These are phyloP conservation scores for Spizellomyces punctatus DNA, from an alignment of 192 early-diverging fungal genomes.

Conservation along the genomic window DNA sequence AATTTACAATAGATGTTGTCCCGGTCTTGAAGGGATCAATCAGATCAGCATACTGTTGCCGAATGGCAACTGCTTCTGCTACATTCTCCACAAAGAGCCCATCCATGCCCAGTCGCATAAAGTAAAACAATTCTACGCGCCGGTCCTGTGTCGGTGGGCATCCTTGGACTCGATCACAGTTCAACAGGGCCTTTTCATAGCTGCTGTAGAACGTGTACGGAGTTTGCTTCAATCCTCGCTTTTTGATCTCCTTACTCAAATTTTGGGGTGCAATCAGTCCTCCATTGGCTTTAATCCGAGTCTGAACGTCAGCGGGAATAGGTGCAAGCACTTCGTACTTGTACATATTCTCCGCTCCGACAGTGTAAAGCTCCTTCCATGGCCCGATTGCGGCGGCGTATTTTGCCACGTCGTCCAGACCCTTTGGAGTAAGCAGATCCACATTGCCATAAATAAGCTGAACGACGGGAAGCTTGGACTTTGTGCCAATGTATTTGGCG, in stretches of 20 bases:
- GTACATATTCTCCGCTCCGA: background rate
- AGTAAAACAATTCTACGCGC: conserved; percentile 8
- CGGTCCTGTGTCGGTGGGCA: background rate
- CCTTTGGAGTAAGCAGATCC: conserved; percentile 15
- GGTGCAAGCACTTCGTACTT: background rate
- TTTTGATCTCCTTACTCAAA: conserved; percentile 15
- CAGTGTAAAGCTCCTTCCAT: conserved; percentile 15
- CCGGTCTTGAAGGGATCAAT: background rate
- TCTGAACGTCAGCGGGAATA: background rate
- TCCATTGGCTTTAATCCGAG: background rate
- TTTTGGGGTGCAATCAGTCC: conserved; percentile 10
- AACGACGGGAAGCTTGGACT: conserved; percentile 1
- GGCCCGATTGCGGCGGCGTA: conserved; percentile 2
- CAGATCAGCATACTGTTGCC: conserved; percentile 3
- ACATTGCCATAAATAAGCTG: conserved; percentile 10
- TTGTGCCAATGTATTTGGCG: background rate
- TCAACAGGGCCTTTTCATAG: background rate
- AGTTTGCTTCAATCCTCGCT: conserved; percentile 11
- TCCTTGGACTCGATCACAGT: background rate
- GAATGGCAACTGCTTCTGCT: conserved; percentile 9
- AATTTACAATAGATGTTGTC: background rate
- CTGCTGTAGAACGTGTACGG: conserved; percentile 13
- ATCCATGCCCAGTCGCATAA: conserved; percentile 16
- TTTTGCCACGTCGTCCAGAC: conserved; percentile 15
- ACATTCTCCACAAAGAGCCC: conserved; percentile 22